Percentiles rank a stretch among this genome's conserved stretches.
Evolutionary conservation across 306 rosid species (phyloP).

Genomic region (Sicyos baderoa): DNA sequence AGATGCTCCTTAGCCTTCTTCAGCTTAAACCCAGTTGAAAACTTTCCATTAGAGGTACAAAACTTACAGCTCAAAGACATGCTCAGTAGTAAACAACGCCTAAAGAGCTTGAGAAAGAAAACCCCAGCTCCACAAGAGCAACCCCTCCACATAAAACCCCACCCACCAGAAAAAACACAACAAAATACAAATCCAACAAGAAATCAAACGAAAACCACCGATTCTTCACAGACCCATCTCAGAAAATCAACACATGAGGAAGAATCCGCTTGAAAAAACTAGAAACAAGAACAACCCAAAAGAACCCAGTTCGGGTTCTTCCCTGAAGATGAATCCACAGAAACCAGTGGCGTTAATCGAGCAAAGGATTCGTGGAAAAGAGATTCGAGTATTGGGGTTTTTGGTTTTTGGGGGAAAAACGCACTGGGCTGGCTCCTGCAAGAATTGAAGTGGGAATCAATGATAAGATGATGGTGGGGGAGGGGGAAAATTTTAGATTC

Average conservation of each 20-base stretch:
- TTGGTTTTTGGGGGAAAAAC: not conserved
- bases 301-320: slow-evolving; percentile 10
- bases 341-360: slow-evolving; percentile 3
- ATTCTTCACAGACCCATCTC: slow-evolving; percentile 10
- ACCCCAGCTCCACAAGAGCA: slow-evolving; percentile 37
- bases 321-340: too few relatives aligned
- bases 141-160: slow-evolving; percentile 26
- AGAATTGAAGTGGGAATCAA: slow-evolving; percentile 21
- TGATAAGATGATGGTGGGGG: slow-evolving; percentile 18
- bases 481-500: not conserved
- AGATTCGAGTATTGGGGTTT: not conserved
- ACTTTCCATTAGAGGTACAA: slow-evolving; percentile 51
- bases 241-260: not conserved
- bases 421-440: slow-evolving; percentile 3
- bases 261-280: not conserved
- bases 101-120: slow-evolving; percentile 28
- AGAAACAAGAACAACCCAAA: too few relatives aligned
- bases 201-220: not conserved
- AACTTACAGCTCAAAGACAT: slow-evolving; percentile 68
- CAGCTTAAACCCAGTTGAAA: slow-evolving; percentile 39
- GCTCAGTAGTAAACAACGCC: slow-evolving; percentile 19
- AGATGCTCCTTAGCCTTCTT: slow-evolving; percentile 53
- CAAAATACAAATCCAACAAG: not conserved
- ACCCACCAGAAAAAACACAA: not conserved
- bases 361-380: slow-evolving; percentile 3